Base-by-base conservation (phyloP, 805 yeast genomes). In the Candida tammaniensis region DNA sequence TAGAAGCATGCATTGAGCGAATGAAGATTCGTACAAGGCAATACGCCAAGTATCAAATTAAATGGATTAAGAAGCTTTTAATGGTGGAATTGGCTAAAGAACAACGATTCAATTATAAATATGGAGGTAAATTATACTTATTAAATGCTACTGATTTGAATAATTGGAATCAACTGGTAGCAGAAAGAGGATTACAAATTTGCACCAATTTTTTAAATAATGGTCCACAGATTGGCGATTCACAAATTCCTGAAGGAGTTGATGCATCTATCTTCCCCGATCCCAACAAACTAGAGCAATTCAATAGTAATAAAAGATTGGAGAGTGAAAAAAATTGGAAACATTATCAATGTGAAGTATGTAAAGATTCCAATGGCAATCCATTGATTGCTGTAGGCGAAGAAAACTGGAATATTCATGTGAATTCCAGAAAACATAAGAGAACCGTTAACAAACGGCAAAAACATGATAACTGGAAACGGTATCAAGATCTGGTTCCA, bases 21-120 rank as follows among this genome's bases (percentile, higher is more conserved):
- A 93, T 93, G 98, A 89, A 91, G 53, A 60, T 76, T 0, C 68
- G 82, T 26, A 93, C 98, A 0, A 62, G 95, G 35, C 84, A 82
- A 49, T 93, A 93, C 57, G 95, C 98, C 1, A 81, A 80, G 42
- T 74, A 74, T 42, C 98, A 93, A 54, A 79, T 87, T 9, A 88
- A 87, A 54, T 93, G 98, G 97, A 88, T 93, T 42, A 71, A 73
- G 31, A 85, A 82, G 45, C 66, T 78, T 39, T 58, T 93, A 10
- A 69, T 80, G 0, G 76, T 79, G 0, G 88, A 82, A 55, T 54
- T 81, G 13, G 54, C 57, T 13, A 66, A 66, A 34, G 84, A 78
- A 42, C 45, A 58, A 0, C 42, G 64, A 12, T 70, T 67, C 37
- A 52, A 59, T 15, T 76, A 62, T 51, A 55, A 71, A 20, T 67